Evolutionary conservation across 495 filamentous ascomycete species (phyloP).

Genomic region (Penicillium lagena): DNA sequence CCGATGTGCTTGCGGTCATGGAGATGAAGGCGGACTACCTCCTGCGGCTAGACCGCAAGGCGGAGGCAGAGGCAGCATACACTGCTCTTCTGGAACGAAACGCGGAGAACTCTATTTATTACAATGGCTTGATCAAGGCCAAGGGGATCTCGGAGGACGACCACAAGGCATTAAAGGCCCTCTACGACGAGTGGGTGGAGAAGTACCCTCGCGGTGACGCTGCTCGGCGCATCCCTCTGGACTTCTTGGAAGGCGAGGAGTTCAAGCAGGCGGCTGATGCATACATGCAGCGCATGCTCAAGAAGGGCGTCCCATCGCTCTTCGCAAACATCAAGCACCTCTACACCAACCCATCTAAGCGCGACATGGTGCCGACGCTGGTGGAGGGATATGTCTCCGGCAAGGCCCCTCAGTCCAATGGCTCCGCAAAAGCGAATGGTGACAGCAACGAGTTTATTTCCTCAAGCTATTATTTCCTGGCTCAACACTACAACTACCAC

Average conservation of each 20-base stretch:
- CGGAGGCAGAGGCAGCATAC: constrained; percentile 81
- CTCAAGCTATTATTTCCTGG: constrained; percentile 83
- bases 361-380: constrained; percentile 62
- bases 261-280: constrained; percentile 73
- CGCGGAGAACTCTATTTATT: constrained; percentile 80
- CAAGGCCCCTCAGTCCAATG: constrained; percentile 37
- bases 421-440: constrained; percentile 42
- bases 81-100: constrained; percentile 77
- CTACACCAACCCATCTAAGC: constrained; percentile 72
- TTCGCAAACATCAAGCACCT: constrained; percentile 95
- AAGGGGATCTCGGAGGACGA: constrained; percentile 60
- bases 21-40: constrained; percentile 86
- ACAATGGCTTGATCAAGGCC: constrained; percentile 63
- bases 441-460: constrained; percentile 56
- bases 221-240: constrained; percentile 75
- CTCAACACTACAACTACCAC: constrained; percentile 93
- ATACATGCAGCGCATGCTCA: constrained; percentile 81
- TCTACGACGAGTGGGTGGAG: constrained; percentile 77
- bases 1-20: constrained; percentile 84
- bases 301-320: constrained; percentile 92
- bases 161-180: constrained; percentile 52
- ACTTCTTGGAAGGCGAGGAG: constrained; percentile 79
- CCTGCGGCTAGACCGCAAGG: constrained; percentile 64
- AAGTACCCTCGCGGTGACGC: constrained; percentile 81
- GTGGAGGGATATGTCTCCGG: constrained; percentile 70